phyloP scores from a whole-genome alignment of 2,329 filamentous ascomycete genomes.

The Ceratocystis eucalypticola region DNA sequence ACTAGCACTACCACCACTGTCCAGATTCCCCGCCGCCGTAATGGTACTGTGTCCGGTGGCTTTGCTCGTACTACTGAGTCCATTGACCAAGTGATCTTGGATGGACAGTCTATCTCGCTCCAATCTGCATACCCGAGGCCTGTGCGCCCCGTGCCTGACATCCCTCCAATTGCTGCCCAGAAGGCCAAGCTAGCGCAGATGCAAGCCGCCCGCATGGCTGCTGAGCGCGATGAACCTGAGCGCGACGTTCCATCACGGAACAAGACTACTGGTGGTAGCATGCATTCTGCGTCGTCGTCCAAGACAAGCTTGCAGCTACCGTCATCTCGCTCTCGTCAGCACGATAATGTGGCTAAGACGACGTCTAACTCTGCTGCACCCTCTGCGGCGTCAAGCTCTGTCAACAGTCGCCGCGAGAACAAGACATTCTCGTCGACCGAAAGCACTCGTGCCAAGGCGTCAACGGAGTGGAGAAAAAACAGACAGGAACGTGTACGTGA shows the following conservation, averaged over 20 bases:
- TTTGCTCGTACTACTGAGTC: constrained; percentile 5
- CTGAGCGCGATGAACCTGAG: constrained; percentile 11
- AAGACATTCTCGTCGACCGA: constrained; percentile 6
- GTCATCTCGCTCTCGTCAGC: constrained; percentile 9
- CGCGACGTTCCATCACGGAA: not conserved
- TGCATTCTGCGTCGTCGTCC: not conserved
- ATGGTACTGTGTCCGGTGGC: constrained; percentile 12
- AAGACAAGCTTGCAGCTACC: not conserved
- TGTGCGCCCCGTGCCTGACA: constrained; percentile 15
- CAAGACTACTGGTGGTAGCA: not conserved
- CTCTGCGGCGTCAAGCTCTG: not conserved
- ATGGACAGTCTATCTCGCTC: constrained; percentile 10
- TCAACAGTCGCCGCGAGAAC: constrained; percentile 1
- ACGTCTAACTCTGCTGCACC: constrained; percentile 13
- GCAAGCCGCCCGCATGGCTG: constrained; percentile 12
- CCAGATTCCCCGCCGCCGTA: constrained; percentile 12
- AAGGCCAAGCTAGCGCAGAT: constrained; percentile 17
- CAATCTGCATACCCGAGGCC: constrained; percentile 12
- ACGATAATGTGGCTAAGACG: constrained; percentile 16
- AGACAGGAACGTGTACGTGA: constrained; percentile 29
- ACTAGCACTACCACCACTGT: constrained; percentile 14
- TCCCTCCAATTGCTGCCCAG: constrained; percentile 16
- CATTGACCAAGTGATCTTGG: constrained; percentile 14
- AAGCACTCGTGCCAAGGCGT: not conserved
- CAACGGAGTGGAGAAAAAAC: constrained; percentile 16